Conservation (phyloP, 2,329 filamentous ascomycete genomes). For the Ceratocystis destructans region DNA sequence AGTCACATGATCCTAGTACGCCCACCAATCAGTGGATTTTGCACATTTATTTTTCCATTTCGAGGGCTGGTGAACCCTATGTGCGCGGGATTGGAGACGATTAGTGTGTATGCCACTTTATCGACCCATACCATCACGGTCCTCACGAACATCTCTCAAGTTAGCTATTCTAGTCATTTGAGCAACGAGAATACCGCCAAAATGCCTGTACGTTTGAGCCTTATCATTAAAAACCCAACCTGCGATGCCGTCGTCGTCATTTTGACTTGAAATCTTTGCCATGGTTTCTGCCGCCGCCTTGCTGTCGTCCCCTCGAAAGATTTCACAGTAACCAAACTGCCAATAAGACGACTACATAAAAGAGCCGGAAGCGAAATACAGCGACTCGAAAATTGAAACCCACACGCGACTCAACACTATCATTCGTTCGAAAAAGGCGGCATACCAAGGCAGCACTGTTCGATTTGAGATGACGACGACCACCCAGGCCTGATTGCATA, state of each 20-base stretch:
- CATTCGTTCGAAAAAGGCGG: neutral
- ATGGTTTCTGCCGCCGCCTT: constrained; percentile 2
- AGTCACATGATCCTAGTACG: constrained; percentile 12
- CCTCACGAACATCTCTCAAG: constrained; percentile 17
- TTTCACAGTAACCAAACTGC: neutral
- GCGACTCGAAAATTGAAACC: neutral
- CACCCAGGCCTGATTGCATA: neutral
- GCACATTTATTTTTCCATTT: constrained; percentile 17
- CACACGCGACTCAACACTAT: neutral
- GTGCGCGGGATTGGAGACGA: constrained; percentile 11
- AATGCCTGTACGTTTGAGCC: constrained; percentile 20
- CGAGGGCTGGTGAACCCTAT: constrained; percentile 18
- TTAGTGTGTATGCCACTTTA: constrained; percentile 18
- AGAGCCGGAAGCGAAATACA: neutral
- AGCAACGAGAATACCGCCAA: constrained; percentile 19
- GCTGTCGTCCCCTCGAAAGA: neutral
- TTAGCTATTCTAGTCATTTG: constrained; percentile 20
- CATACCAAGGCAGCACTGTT: neutral
- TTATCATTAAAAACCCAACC: constrained; percentile 3
- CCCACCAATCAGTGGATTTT: constrained; percentile 18
- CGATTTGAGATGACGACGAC: neutral
- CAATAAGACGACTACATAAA: neutral
- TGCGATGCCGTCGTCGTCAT: constrained; percentile 11
- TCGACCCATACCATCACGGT: constrained; percentile 18
- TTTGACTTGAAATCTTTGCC: constrained; percentile 16